Conservation (phyloP, 2,329 filamentous ascomycete genomes). For the Endoconidiophora laricicola region DNA sequence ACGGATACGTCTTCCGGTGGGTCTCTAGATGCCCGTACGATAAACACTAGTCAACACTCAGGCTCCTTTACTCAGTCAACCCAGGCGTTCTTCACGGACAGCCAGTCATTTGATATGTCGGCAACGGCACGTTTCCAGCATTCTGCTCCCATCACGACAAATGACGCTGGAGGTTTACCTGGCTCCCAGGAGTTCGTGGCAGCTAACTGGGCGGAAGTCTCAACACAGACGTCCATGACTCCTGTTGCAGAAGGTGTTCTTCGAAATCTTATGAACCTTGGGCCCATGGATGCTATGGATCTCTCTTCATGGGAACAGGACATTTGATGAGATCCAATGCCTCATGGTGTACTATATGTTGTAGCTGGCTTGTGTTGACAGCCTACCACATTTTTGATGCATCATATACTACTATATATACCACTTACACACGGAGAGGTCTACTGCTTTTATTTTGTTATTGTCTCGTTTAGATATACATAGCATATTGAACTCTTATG, state of each 20-base stretch:
- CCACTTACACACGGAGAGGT: too few relatives aligned
- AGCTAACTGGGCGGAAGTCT: slow-evolving; percentile 26
- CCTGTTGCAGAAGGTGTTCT: slow-evolving; percentile 41
- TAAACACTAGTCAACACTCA: too few relatives aligned
- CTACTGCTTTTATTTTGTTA: not conserved
- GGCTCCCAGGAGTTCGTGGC: slow-evolving; percentile 20
- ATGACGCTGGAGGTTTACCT: slow-evolving; percentile 21
- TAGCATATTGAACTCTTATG: not conserved
- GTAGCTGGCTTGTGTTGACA: too few relatives aligned
- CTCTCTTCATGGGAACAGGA: slow-evolving; percentile 30
- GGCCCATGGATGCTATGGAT: slow-evolving; percentile 44
- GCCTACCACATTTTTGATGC: too few relatives aligned
- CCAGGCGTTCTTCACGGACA: not conserved
- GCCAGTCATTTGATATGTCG: not conserved
- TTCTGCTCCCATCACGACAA: slow-evolving; percentile 14
- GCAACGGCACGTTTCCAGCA: not conserved
- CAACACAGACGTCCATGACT: slow-evolving; percentile 31
- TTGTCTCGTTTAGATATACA: not conserved
- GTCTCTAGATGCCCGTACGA: too few relatives aligned
- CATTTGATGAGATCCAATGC: not conserved
- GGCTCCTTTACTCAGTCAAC: too few relatives aligned
- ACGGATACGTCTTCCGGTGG: too few relatives aligned
- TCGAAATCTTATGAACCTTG: slow-evolving; percentile 40
- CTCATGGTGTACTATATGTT: too few relatives aligned
- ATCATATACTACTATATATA: too few relatives aligned